phyloP scores from a whole-genome alignment of 2,329 filamentous ascomycete species.

The Aurifilum marmelostoma region DNA sequence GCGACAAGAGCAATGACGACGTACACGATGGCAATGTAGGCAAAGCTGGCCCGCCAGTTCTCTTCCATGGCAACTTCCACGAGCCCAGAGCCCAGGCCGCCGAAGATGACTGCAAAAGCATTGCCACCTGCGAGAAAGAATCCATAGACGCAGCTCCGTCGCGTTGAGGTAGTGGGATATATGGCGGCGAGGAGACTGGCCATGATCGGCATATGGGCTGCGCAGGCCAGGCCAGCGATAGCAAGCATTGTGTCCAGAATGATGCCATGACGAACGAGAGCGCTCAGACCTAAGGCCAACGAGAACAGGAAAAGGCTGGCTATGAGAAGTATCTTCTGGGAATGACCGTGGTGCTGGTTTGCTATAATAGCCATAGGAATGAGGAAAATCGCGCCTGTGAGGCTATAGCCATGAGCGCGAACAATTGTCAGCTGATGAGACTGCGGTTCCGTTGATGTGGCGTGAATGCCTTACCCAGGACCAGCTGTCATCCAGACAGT shows the following conservation, averaged over 20 bases:
- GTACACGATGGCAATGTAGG: constrained; percentile 38
- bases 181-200: constrained; percentile 39
- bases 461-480: neutral
- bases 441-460: neutral
- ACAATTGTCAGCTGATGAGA: no score
- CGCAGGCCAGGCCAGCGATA: constrained; percentile 39
- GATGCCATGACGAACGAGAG: constrained; percentile 36
- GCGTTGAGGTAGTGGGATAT: constrained; percentile 38
- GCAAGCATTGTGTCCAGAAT: constrained; percentile 38
- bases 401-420: neutral
- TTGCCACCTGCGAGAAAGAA: constrained; percentile 40
- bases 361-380: constrained; percentile 10
- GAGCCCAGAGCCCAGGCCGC: constrained; percentile 39
- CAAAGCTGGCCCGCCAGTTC: constrained; percentile 39
- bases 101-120: constrained; percentile 39
- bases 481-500: constrained; percentile 16
- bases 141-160: constrained; percentile 40
- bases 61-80: constrained; percentile 33
- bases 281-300: constrained; percentile 35
- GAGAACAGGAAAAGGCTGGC: constrained; percentile 37
- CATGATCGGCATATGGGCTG: constrained; percentile 39
- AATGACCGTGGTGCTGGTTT: constrained; percentile 7
- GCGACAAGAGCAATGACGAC: constrained; percentile 34
- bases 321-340: constrained; percentile 38
- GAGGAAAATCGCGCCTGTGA: constrained; percentile 15